These are phyloP conservation scores for Climacium dendroides DNA, from an alignment of 225 moss, liverwort and hornwort genomes.

Conservation along the genomic window DNA sequence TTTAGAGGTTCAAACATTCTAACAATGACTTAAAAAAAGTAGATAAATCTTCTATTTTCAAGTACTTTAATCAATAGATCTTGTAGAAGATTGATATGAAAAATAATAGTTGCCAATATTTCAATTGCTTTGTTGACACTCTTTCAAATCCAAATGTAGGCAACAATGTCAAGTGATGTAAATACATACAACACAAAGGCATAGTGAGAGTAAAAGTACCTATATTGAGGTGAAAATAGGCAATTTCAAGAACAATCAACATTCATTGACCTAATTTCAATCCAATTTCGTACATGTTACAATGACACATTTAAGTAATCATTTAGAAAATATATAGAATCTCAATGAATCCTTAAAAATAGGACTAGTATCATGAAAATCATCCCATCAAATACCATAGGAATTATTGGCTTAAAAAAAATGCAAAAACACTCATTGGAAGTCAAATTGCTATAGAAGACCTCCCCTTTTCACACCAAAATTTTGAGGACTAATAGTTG, in stretches of 20 bases:
- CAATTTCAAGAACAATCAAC: neutral
- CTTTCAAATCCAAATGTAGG: neutral
- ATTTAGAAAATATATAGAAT: neutral
- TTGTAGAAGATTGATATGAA: neutral
- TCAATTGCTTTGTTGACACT: neutral
- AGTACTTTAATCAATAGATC: neutral
- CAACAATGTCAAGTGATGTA: neutral
- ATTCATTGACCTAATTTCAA: neutral
- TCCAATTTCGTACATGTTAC: neutral
- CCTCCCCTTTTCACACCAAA: too few species aligned
- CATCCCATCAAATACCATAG: too few species aligned
- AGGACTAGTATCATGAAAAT: too few species aligned
- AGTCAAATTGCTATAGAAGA: too few species aligned
- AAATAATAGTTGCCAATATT: neutral
- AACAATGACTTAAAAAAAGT: neutral
- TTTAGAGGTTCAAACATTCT: neutral
- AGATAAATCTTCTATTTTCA: neutral
- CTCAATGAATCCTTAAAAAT: too few species aligned
- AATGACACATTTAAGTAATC: neutral
- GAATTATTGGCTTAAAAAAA: too few species aligned
- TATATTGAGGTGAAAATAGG: too few species aligned
- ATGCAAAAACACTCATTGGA: too few species aligned
- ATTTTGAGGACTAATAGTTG: too few species aligned
- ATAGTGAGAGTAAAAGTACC: neutral
- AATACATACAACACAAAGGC: neutral